These are phyloP conservation scores for Daedaleopsis sinensis DNA, from an alignment of 768 basidiomycete species.

Conservation along the genomic window DNA sequence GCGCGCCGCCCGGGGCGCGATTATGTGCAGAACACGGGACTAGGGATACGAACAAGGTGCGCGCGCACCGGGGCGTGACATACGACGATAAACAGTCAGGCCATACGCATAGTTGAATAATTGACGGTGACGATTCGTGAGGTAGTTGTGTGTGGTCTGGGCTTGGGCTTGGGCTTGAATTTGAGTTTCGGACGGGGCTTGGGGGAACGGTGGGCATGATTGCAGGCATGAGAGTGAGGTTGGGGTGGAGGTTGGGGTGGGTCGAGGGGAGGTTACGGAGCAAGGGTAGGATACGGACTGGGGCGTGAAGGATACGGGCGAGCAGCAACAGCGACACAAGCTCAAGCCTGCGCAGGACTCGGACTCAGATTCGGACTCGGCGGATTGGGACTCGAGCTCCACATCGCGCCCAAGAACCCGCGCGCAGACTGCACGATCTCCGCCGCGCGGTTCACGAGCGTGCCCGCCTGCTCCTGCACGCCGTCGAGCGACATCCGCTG, in stretches of 20 bases:
- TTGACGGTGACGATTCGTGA: not conserved
- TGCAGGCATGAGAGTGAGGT: not conserved
- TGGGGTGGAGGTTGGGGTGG: not conserved
- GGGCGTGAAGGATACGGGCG: not conserved
- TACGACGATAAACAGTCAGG: constrained; percentile 9
- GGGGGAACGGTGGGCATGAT: not conserved
- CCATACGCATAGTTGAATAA: constrained; percentile 25
- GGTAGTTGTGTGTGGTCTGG: not conserved
- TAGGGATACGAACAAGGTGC: constrained; percentile 11
- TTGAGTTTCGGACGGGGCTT: too few species aligned
- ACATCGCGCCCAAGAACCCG: constrained; percentile 70
- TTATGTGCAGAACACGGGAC: constrained; percentile 15
- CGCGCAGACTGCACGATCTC: constrained; percentile 83
- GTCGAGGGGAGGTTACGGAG: not conserved
- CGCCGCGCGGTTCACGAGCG: constrained; percentile 63
- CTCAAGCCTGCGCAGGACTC: not conserved
- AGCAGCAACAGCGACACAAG: not conserved
- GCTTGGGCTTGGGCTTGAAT: too few species aligned
- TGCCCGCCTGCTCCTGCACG: constrained; percentile 38
- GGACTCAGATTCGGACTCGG: too few species aligned
- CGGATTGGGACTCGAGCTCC: constrained; percentile 45
- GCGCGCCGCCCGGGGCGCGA: constrained; percentile 11
- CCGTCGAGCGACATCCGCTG: constrained; percentile 23
- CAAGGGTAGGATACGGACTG: not conserved
- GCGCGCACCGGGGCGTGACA: not conserved